These are phyloP conservation scores for Cyberlindnera mrakii DNA, from an alignment of 805 yeast species.

Conservation along the genomic window DNA sequence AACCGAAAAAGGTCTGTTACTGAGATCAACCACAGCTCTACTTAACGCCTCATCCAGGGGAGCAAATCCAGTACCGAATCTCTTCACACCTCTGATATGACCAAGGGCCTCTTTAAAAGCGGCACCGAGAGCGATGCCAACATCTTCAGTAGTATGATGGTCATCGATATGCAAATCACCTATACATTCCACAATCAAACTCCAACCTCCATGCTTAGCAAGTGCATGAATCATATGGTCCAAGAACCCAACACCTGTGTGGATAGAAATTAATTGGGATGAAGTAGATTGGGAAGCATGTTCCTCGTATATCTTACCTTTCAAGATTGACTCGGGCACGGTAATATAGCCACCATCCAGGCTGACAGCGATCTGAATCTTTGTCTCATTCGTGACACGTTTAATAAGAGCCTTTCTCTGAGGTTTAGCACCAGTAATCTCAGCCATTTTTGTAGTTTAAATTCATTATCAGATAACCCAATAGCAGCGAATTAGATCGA, in stretches of 20 bases:
- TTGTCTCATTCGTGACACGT: constrained; percentile 88
- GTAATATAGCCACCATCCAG: constrained; percentile 80
- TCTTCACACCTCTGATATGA: constrained; percentile 79
- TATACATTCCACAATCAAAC: constrained; percentile 77
- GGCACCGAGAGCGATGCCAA: constrained; percentile 84
- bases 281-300: constrained; percentile 62
- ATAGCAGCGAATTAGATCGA: too few species aligned
- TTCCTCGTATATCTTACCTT: constrained; percentile 26
- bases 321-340: constrained; percentile 54
- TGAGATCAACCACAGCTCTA: constrained; percentile 92
- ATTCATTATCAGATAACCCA: not conserved
- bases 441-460: too few species aligned
- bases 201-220: constrained; percentile 97
- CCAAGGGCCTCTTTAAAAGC: constrained; percentile 91
- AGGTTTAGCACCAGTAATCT: constrained; percentile 5
- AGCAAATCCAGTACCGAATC: constrained; percentile 91
- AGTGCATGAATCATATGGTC: constrained; percentile 98
- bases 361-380: constrained; percentile 76
- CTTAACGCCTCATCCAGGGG: constrained; percentile 95
- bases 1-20: constrained; percentile 89
- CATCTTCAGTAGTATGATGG: constrained; percentile 95
- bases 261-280: constrained; percentile 69
- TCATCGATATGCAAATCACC: constrained; percentile 97
- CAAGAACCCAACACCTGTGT: constrained; percentile 90
- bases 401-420: constrained; percentile 30